Percentiles rank a stretch among this genome's conserved stretches.
phyloP scores from a whole-genome alignment of 495 filamentous ascomycete genomes.

The Penicillium soppii region DNA sequence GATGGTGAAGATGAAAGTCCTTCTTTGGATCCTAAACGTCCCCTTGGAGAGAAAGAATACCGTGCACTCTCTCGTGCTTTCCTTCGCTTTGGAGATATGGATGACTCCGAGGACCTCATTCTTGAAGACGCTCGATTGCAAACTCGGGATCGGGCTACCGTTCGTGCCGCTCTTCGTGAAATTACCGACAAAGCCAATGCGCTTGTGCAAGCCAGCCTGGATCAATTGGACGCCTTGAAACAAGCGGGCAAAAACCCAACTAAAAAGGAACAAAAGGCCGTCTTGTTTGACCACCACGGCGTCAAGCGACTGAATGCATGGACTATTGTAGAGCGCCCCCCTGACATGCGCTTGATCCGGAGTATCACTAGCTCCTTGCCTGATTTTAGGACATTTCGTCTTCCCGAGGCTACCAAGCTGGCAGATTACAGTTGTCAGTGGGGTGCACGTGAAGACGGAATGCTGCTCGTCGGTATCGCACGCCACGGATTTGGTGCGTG shows the following conservation, averaged over 20 bases:
- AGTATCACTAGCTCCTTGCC: conserved; percentile 61
- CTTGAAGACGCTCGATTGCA: conserved; percentile 79
- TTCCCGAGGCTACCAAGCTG: conserved; percentile 87
- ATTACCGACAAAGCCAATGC: conserved; percentile 68
- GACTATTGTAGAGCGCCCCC: conserved; percentile 84
- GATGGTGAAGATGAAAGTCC: conserved; percentile 58
- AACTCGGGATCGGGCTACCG: conserved; percentile 73
- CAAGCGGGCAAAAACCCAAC: conserved; percentile 72
- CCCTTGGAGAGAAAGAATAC: conserved; percentile 85
- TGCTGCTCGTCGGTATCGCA: conserved; percentile 92
- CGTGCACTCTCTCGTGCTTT: conserved; percentile 86
- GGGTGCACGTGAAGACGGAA: conserved; percentile 91
- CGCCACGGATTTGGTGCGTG: conserved; percentile 94
- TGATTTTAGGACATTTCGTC: conserved; percentile 74
- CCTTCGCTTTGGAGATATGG: conserved; percentile 82
- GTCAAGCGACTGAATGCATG: conserved; percentile 94
- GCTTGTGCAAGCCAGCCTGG: conserved; percentile 67
- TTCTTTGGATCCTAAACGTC: conserved; percentile 76
- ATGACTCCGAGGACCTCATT: conserved; percentile 81
- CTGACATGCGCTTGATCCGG: conserved; percentile 80
- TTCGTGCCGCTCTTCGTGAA: conserved; percentile 68
- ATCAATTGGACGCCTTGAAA: conserved; percentile 59
- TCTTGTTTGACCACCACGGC: conserved; percentile 87
- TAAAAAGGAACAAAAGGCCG: conserved; percentile 96
- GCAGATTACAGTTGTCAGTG: conserved; percentile 84